Base-by-base conservation (phyloP, 225 moss, liverwort and hornwort genomes). In the Bryoerythrophyllum caledonicum region DNA sequence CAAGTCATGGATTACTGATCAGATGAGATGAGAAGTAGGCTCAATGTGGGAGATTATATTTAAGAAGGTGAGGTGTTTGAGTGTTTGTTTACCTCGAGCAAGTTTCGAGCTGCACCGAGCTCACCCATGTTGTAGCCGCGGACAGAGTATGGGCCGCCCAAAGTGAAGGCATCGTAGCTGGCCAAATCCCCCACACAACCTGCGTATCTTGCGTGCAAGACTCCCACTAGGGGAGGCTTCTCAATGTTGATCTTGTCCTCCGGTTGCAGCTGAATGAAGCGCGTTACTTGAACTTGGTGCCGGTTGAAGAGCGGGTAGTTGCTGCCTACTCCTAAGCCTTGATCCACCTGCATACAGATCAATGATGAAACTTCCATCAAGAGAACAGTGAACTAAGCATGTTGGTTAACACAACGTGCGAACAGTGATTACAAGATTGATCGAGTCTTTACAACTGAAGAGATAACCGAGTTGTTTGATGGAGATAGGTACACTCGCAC, bases 101-200 rank as follows among this genome's bases (percentile, higher is more conserved):
- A 89, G 71, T 90, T 87, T 43, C 94, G 85, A 70, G 92, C 90
- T 27, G 92, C 94, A 76, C 85, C 94, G 58, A 94, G 90, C 63
- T 94, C 94, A 34, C 94, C 94, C 75, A 92, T 94, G 79, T 86
- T 94, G 82, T 94, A 94, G 35, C 94, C 94, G 53, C 94, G 87
- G 5, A 94, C 94, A 38, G 94, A 94, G 30, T 94, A 94, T 10
- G 94, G 94, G 43, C 94, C 94, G 37, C 94, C 94, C 32, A 94
- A 60, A 28, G 94, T 94, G 82, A 88, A 94, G 15, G 94, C 94
- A 74, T 94, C 94, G 61, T 94, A 94, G 72, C 91, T 94, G 14
- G 94, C 92, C 66, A 94, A 86, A 61, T 94, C 94, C 63, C 94
- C 94, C 69, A 94, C 76, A 74, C 94, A 94, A n/a, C 92, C 94